Base-by-base conservation (phyloP, 2,329 filamentous ascomycete genomes). In the Aspergillus luchuensis region DNA sequence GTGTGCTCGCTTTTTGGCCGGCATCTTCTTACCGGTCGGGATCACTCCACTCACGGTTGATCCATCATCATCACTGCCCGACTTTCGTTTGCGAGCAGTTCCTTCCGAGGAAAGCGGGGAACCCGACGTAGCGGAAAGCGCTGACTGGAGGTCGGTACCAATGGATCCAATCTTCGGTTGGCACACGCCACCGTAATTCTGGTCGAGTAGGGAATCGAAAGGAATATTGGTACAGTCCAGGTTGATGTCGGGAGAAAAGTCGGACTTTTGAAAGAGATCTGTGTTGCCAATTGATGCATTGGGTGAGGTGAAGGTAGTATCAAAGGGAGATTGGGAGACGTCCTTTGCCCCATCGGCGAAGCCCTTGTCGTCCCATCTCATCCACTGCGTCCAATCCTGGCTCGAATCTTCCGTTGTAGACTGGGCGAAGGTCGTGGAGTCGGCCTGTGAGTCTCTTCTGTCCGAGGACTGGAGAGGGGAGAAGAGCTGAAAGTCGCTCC, bases 1-100 rank as follows among this genome's bases (percentile, higher is more conserved):
- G 78, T 98, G 94, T 2, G 94, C 92, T 33, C 93, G 96, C 83
- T 97, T 97, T 83, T 97, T 97, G 71, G 81, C 69, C 83, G 87
- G 68, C 81, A 85, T 66, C 83, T 86, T 82, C 11, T 89, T 78
- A 41, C 70, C 69, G 2, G 68, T 65, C 58, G 68, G 70, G 3
- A 69, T 60, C 23, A 69, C 57, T 8, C 63, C 66, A 45, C 77
- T 76, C 71, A 71, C 64, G 1, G 66, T 68, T 5, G 69, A 70
- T 15, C 69, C 67, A 59, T 72, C 69, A 50, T 79, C 76, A n/a
- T 86, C 85, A 53, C 82, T 83, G 0, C 87, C 87, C 0, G 87
- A 85, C 78, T 92, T 92, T 67, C 90, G 85, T 78, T 92, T 92
- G 67, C 87, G 83, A 63, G 76, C 82, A 1, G 63, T 59, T 5